Evolutionary conservation across 768 basidiomycete species (phyloP), one percentile per base, ranked within the genome.

Genomic region (Russula dissimulans): DNA sequence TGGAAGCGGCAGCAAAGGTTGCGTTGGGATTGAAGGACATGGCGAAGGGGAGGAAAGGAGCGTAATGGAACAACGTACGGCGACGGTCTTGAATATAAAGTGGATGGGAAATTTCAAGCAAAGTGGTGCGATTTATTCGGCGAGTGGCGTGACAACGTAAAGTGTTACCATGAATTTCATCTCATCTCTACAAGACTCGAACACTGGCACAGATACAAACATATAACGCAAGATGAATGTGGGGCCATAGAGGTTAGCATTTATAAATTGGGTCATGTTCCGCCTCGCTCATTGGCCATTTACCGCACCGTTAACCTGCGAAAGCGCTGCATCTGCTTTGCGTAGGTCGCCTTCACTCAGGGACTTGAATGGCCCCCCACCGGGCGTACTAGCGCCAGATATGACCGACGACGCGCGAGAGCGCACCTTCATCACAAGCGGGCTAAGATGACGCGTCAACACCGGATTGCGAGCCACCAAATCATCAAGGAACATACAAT

Each of bases 291-390:
- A 57, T 44, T 61, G 56, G 31, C 60, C 60, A 32, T 61, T 61
- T 32, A 53, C 11, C 11, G 56, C 60, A 14, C 66, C 71, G 44
- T 73, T 73, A 41, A 82, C 78, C 67, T 84, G 81, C 68, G 81
- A 87, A 55, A 98, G 79, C 3, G 91, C 94, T 10, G 86, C 90
- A 66, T 98, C 94, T 4, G 95, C 95, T 73, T 82, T 81, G 69
- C 79, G 80, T 66, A 98, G 73, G 71, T 98, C 95, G 54, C 84
- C 78, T 73, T 97, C 95, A 69, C 86, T 93, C 56, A 97, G 73
- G 64, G 85, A 92, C 67, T 82, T 83, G 68, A 85, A 87, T 29
- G 78, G 76, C 5, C 85, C 86, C n/a, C 88, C 89, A 1, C 91
- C 95, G 0, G 92, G 91, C 8, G 95, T 97, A 69, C 89, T 94